Conservation (phyloP, 805 yeast species). For the Candida sphagnicola region DNA sequence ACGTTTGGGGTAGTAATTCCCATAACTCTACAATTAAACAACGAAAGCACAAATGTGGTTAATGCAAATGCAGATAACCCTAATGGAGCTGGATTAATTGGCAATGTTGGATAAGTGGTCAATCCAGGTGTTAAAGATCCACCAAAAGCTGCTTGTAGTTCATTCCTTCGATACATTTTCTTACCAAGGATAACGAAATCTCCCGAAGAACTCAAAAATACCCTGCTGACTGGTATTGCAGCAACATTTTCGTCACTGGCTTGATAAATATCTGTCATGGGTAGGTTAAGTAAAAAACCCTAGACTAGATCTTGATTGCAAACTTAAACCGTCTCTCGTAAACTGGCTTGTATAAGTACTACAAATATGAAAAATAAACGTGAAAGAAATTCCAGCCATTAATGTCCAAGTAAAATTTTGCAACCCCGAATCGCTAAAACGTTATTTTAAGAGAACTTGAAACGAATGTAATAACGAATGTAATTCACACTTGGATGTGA, state of each 20-base stretch:
- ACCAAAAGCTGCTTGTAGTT: constrained; percentile 36
- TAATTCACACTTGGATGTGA: too few relatives aligned
- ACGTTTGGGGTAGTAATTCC: constrained; percentile 49
- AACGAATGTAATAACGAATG: too few relatives aligned
- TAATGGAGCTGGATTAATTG: constrained; percentile 65
- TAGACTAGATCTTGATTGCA: too few relatives aligned
- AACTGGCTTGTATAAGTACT: too few relatives aligned
- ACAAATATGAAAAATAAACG: not conserved
- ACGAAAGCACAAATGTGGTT: constrained; percentile 57
- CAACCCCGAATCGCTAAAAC: not conserved
- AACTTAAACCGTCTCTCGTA: too few relatives aligned
- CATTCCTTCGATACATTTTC: constrained; percentile 26
- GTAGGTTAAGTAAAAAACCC: not conserved
- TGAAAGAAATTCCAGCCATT: not conserved
- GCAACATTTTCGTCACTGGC: not conserved
- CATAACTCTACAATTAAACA: constrained; percentile 53
- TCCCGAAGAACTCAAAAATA: constrained; percentile 18
- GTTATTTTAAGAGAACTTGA: too few relatives aligned
- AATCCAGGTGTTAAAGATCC: constrained; percentile 33
- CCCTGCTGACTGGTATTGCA: not conserved
- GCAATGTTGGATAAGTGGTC: constrained; percentile 40
- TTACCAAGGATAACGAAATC: constrained; percentile 30
- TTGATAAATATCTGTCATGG: not conserved
- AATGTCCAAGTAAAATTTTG: not conserved
- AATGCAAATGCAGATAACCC: constrained; percentile 61